Evolutionary conservation across 495 filamentous ascomycete genomes (phyloP), one percentile per base, ranked within the genome.

Genomic region (Daldinia decipiens): DNA sequence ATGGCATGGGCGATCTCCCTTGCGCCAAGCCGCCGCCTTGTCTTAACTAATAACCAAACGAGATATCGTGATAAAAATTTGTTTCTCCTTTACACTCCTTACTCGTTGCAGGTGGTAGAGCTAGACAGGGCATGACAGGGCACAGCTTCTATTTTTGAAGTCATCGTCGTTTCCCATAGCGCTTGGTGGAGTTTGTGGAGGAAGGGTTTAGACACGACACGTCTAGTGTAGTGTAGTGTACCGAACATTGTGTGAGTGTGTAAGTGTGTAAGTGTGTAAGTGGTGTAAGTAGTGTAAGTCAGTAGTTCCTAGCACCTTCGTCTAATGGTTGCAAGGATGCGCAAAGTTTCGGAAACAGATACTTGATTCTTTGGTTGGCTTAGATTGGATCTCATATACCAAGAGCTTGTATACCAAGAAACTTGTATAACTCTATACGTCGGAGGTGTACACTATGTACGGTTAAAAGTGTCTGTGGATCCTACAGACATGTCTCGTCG

Each of bases 141-240:
- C 45, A 15, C 21, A 17, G 60, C 24, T 72, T 68, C 70, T 69
- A 73, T 73, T 73, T 73, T 73, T 51, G 65, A 69, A 19, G 26
- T 26, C 24, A n/a, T 58, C 43, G 61, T 54, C 36, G 70, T 61
- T 73, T 65, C 54, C 45, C 5, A 2, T 26, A 59, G 65, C 26
- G 21, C 59, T 54, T 60, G 50, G 40, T 45, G 40, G 40, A 45
- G n/a, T 45, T 19, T 45, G 40, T 24, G 43, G 43, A 47, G 43
- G 19, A 47, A 47, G 19, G 17, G 43, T 47, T 47, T 47, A 47
- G 11, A 21, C n/a, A 17, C 15, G 11, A 21, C n/a, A 17, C 15
- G 17, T 45, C 12, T 43, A 43, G 32, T 34, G 32, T 34, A 34
- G 21, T 24, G 21, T 24, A 24, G n/a, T 9, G 9, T 34, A 31